A percentile compares a stretch with the other conserved stretches of the same genome.
phyloP scores from a whole-genome alignment of 805 yeast genomes.

The Saccharomycodes ludwigii region DNA sequence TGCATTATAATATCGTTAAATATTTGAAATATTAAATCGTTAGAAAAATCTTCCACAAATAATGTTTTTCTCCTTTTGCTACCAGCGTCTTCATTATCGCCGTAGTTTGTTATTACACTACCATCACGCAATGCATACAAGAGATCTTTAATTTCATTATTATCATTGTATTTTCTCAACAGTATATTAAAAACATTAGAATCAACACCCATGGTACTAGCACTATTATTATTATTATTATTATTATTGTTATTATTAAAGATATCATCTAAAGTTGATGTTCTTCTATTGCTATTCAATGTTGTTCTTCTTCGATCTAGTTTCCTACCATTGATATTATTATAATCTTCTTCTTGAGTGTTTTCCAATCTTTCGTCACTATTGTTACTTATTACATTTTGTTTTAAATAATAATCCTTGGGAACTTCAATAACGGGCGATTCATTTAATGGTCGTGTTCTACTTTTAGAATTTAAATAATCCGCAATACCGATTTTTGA shows the following conservation, averaged over 20 bases:
- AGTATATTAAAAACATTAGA: constrained; percentile 23
- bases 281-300: constrained; percentile 9
- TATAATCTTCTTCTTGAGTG: too few relatives aligned
- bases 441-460: constrained; percentile 17
- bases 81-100: constrained; percentile 15
- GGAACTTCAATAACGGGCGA: constrained; percentile 21
- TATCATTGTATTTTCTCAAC: constrained; percentile 21
- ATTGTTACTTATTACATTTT: constrained; percentile 21
- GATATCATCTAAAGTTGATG: constrained; percentile 13
- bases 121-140: constrained; percentile 30
- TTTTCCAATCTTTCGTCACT: too few relatives aligned
- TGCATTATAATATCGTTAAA: constrained; percentile 21
- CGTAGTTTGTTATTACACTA: constrained; percentile 26
- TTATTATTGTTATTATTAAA: constrained; percentile 11
- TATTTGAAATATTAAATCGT: constrained; percentile 16
- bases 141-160: constrained; percentile 22
- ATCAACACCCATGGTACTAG: too few relatives aligned
- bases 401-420: constrained; percentile 15
- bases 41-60: constrained; percentile 27
- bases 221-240: constrained; percentile 3
- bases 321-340: not conserved
- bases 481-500: constrained; percentile 26
- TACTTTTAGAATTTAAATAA: constrained; percentile 21
- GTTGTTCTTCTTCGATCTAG: too few relatives aligned
- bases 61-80: constrained; percentile 19